Conservation (phyloP, 1,139 yeast species). For the Hyphopichia wangnamkhiaoensis region DNA sequence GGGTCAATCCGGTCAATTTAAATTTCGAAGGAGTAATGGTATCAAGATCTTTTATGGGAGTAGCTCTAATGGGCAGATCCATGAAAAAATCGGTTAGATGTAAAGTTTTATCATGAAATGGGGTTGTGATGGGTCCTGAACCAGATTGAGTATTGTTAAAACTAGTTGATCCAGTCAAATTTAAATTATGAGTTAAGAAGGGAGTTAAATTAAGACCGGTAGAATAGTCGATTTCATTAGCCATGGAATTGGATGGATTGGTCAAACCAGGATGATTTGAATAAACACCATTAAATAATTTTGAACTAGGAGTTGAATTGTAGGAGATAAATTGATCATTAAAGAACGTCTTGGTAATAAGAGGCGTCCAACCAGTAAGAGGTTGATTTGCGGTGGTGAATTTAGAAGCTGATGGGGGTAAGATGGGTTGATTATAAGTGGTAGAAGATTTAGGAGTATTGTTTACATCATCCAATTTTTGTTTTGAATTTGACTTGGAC, state of each 20-base stretch:
- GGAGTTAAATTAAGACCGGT: constrained; percentile 48
- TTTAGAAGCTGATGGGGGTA: constrained; percentile 33
- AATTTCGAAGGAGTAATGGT: constrained; percentile 49
- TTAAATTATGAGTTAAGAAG: constrained; percentile 42
- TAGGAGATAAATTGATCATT: constrained; percentile 37
- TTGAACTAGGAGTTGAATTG: constrained; percentile 40
- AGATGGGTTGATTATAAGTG: constrained; percentile 10
- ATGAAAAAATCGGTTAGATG: constrained; percentile 47
- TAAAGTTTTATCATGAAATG: constrained; percentile 45
- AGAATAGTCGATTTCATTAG: constrained; percentile 32
- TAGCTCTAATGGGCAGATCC: constrained; percentile 42
- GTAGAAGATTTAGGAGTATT: constrained; percentile 1
- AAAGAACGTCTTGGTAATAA: constrained; percentile 40
- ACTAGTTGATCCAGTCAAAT: constrained; percentile 11
- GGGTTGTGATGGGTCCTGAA: constrained; percentile 24
- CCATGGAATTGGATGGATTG: constrained; percentile 7
- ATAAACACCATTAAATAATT: constrained; percentile 21
- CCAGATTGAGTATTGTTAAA: background rate
- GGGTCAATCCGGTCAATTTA: constrained; percentile 8
- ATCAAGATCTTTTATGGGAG: constrained; percentile 37
- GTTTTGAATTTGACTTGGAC: constrained; percentile 1
- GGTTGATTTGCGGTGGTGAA: constrained; percentile 13
- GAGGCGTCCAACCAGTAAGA: constrained; percentile 48
- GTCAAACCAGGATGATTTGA: constrained; percentile 8
- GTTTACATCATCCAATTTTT: constrained; percentile 3